Base-by-base conservation (phyloP, 495 filamentous ascomycete species). In the Symbiotaphrina buchneri region DNA sequence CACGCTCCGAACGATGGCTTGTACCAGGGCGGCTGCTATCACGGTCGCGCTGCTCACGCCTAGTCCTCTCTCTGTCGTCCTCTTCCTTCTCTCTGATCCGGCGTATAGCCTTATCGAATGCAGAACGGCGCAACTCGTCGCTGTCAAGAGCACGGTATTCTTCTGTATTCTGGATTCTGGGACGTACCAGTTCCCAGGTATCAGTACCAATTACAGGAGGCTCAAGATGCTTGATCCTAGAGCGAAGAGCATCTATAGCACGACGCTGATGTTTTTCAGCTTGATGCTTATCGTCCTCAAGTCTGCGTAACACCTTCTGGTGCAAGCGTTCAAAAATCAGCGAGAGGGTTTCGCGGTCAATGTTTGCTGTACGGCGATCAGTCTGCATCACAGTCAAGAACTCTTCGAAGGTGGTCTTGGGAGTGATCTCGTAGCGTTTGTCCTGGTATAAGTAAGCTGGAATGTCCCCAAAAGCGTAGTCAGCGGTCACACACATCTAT, bases 41-140 rank as follows among this genome's bases (percentile, higher is more conserved):
- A 17, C 34, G 31, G 30, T 35, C 35, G n/a, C 35, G 33, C 8
- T 38, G 30, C 13, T 38, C 35, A 10, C 35, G 18, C 23, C 68
- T 63, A 24, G 59, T 61, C 31, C 74, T 72, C 14, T 85, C 78
- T 31, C 63, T 71, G 31, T 90, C 84, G 35, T 91, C 81, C 31
- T 93, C 84, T 30, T 90, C 79, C 47, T 84, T 82, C 45, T 95
- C 87, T 42, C 73, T 76, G 4, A 93, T 53, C 31, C 87, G 81
- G 23, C 81, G 75, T 35, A 94, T 71, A 41, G 81, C 63, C 52
- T 95, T 99, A 18, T 94, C 90, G 45, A 93, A 95, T 7, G 82
- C 90, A 33, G 65, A 58, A 18, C 71, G 67, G 28, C 84, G 77
- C 21, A 75, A 56, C 18, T 91, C 80, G 15, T 95, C 87, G 6